Conservation (phyloP, 163 green algal species). For the Chlamydomonas reinhardtii region DNA sequence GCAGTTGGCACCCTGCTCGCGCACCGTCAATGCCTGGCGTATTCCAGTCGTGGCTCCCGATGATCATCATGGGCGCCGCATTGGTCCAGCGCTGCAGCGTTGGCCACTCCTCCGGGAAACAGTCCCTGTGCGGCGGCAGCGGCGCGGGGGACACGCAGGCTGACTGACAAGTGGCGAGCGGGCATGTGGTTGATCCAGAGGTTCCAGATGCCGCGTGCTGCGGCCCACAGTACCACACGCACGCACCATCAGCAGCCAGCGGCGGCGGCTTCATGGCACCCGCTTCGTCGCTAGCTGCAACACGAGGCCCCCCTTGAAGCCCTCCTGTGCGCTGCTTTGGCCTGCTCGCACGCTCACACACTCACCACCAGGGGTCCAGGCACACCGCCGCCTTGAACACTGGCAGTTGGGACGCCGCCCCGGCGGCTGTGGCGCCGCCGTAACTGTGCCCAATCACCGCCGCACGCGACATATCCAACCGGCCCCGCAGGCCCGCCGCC, state of each 20-base stretch:
- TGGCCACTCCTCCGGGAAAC: slow-evolving; percentile 48
- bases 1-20: background rate
- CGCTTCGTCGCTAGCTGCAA: no score
- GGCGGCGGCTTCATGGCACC: no score
- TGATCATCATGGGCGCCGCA: slow-evolving; percentile 62
- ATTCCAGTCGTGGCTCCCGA: slow-evolving; percentile 80
- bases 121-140: slow-evolving; percentile 59
- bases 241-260: no score
- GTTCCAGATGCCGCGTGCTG: no score
- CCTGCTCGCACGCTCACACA: no score
- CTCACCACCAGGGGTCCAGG: slow-evolving; percentile 75
- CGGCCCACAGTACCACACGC: no score
- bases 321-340: no score
- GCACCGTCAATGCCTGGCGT: slow-evolving; percentile 54
- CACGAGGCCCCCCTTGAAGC: no score
- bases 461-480: slow-evolving; percentile 41
- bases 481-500: slow-evolving; percentile 20
- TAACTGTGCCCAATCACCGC: slow-evolving; percentile 65
- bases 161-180: no score
- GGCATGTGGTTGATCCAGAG: no score
- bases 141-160: no score
- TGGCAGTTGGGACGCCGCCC: slow-evolving; percentile 59
- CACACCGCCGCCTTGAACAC: slow-evolving; percentile 60
- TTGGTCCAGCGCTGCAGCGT: slow-evolving; percentile 55
- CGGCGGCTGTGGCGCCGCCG: slow-evolving; percentile 67